Base-by-base conservation (phyloP, 495 filamentous ascomycete species). In the Xeromyces bisporus region DNA sequence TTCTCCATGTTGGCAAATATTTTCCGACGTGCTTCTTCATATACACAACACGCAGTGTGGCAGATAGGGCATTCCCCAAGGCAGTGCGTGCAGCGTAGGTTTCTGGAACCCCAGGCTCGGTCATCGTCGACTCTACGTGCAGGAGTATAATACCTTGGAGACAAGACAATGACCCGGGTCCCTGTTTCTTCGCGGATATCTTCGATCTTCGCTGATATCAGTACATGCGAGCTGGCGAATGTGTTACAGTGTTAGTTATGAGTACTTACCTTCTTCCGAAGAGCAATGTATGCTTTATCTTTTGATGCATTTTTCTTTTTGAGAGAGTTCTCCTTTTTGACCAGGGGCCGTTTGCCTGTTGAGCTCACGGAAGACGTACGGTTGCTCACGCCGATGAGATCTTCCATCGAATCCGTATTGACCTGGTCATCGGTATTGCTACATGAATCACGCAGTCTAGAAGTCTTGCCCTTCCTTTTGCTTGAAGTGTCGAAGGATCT, bases 11-110 rank as follows among this genome's bases (percentile, higher is more conserved):
- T n/a, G n/a, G n/a, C n/a, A 5, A 24, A 12, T 9, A 29, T 13
- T 6, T 35, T 28, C 3, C 13, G 17, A 6, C 11, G 13, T 6
- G 27, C 28, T 16, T 32, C 26, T 14, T 34, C 28, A n/a, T 35
- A 39, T 6, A 42, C 25, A 26, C 46, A 50, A 29, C 46, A 50
- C 8, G 43, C n/a, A 8, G 9, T 30, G 6, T 21, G 14, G 24
- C 46, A 50, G 15, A 42, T 9, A 3, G 42, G 38, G 12, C 46
- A 50, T 8, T 24, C n/a, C 10, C 38, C 43, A 5, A n/a, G 20
- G 23, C 46, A 50, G 13, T 24, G 20, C 3, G 34, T 31, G 33
- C 47, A 50, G 18, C 33, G 37, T 11, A 46, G 39, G 20, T 44
- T 44, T 26, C 13, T 40, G 8, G 29, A 27, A 9, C 38, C 29